Evolutionary conservation across 352 stramenopile genomes (phyloP), one percentile per base, ranked within the genome.

Genomic region (Blastocystis sp.): DNA sequence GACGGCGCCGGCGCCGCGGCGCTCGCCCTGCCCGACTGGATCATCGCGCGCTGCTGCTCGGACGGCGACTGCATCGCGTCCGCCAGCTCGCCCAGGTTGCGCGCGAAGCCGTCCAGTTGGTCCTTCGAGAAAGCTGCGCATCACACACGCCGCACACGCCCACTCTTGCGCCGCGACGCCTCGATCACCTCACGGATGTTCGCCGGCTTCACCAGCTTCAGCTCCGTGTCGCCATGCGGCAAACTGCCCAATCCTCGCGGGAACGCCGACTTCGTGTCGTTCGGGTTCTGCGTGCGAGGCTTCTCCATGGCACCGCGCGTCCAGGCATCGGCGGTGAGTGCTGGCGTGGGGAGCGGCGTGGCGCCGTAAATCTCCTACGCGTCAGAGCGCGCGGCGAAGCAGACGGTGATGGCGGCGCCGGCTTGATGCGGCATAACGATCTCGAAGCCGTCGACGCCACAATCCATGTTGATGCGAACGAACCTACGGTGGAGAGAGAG

Each of bases 351-450:
- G 17, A 40, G 19, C 2, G 71, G 71, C 34, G 23, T 62, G 7
- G 64, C 66, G 10, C 71, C 71, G 60, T 81, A 81, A 17, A 81
- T 81, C 34, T 81, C 71, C 71, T 81, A 60, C 4, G 28, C 7
- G 40, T 62, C 2, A 65, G 21, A 66, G 23, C 5, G 43, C 3
- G n/a, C 34, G 11, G 7, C 14, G 5, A 64, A 52, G 28, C 5
- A n/a, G 2, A 81, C 71, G 28, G 38, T 43, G 40, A 81, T 81
- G 38, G 11, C 53, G 21, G 71, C 71, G 23, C 71, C 71, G 0
- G 71, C 71, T 64, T 81, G 71, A 21, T 81, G 71, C 21, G 71
- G 71, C 71, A 81, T 81, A 17, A 40, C 52, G 21, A 81, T 38
- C 9, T 43, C 28, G 40, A 81, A 66, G 28, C 53, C 71, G 23